Evolutionary conservation across 2,329 filamentous ascomycete genomes (phyloP).

Genomic region (Sporothrix euskadiensis): DNA sequence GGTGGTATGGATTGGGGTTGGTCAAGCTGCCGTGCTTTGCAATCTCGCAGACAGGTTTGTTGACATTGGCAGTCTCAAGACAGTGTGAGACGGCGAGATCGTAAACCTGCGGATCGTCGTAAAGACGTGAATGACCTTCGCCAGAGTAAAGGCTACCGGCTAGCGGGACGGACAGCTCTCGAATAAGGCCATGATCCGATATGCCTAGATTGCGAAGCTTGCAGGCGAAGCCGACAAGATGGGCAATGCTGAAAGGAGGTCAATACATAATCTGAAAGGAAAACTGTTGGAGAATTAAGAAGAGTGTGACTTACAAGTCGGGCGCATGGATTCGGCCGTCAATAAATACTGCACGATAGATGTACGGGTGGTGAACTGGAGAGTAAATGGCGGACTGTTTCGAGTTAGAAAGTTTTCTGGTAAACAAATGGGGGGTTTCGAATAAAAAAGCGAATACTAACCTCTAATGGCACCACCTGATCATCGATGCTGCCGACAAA

Average conservation of each 20-base stretch:
- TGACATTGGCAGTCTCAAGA: constrained; percentile 66
- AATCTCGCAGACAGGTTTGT: constrained; percentile 51
- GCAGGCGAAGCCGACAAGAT: constrained; percentile 87
- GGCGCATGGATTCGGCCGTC: constrained; percentile 89
- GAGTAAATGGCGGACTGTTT: constrained; percentile 77
- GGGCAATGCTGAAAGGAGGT: constrained; percentile 61
- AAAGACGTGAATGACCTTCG: constrained; percentile 89
- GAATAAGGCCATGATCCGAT: constrained; percentile 87
- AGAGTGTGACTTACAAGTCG: constrained; percentile 65
- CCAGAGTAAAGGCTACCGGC: constrained; percentile 90
- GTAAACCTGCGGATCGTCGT: constrained; percentile 86
- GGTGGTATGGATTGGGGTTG: constrained; percentile 77
- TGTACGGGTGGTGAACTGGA: constrained; percentile 83
- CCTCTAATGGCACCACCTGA: constrained; percentile 90
- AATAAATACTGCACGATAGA: constrained; percentile 93
- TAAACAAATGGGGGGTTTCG: not conserved
- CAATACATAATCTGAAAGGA: not conserved
- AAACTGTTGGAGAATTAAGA: not conserved
- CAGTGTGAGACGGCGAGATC: constrained; percentile 72
- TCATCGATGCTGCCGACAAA: constrained; percentile 96
- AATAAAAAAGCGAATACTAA: constrained; percentile 40
- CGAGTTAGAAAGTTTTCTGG: not conserved
- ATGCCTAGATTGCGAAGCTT: constrained; percentile 93
- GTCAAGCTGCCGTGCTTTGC: constrained; percentile 52
- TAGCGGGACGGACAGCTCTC: constrained; percentile 82